Evolutionary conservation across 139 green algal genomes (phyloP).

Genomic region (Closterium sp.): DNA sequence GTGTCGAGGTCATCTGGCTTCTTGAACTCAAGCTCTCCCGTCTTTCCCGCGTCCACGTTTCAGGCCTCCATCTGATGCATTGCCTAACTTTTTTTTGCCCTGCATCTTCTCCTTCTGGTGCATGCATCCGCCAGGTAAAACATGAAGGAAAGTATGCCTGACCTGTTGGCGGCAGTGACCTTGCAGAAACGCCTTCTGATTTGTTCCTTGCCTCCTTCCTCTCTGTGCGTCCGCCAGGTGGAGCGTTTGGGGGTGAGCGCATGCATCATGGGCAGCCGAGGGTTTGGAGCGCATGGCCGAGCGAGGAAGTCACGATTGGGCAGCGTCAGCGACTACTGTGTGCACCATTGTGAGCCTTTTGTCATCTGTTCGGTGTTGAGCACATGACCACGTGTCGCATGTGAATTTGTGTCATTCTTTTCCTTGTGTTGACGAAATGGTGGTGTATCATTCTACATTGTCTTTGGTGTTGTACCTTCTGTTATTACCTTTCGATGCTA

Average conservation of each 20-base stretch:
- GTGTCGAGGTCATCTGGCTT: neutral
- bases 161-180: neutral
- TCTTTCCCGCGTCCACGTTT: neutral
- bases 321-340: constrained; percentile 38
- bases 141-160: neutral
- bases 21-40: neutral
- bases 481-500: neutral
- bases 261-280: constrained; percentile 32
- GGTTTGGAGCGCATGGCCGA: constrained; percentile 13
- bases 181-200: neutral
- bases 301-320: constrained; percentile 15
- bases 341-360: constrained; percentile 29
- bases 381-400: neutral
- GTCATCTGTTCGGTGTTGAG: neutral
- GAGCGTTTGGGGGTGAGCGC: constrained; percentile 17
- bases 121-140: neutral
- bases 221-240: neutral
- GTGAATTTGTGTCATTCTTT: too few species aligned
- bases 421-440: too few species aligned
- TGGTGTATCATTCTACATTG: too few species aligned
- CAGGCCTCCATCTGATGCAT: neutral
- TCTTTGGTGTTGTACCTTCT: neutral
- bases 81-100: neutral
- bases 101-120: too few species aligned
- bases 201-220: neutral